These are phyloP conservation scores for Didymella pinodella DNA, from an alignment of 2,329 filamentous ascomycete genomes.

Conservation along the genomic window DNA sequence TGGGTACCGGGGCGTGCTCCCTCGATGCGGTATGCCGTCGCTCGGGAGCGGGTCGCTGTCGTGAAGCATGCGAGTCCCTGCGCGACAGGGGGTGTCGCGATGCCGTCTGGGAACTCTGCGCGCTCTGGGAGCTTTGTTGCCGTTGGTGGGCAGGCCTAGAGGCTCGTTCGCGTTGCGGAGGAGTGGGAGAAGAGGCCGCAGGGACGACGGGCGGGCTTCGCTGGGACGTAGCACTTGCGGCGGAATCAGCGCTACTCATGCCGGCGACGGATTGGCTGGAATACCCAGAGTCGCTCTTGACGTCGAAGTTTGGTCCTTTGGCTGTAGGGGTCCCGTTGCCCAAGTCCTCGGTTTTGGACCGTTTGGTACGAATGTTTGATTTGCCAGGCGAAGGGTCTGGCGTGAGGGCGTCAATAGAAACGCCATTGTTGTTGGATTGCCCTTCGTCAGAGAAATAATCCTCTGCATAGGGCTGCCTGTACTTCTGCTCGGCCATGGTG, in stretches of 20 bases:
- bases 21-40: conserved; percentile 28
- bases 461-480: conserved; percentile 45
- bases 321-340: conserved; percentile 39
- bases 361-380: conserved; percentile 62
- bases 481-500: conserved; percentile 26
- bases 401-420: conserved; percentile 38
- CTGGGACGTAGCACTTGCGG: conserved; percentile 50
- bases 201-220: conserved; percentile 38
- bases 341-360: conserved; percentile 52
- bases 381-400: conserved; percentile 43
- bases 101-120: conserved; percentile 28
- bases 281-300: conserved; percentile 68
- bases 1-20: conserved; percentile 23
- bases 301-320: conserved; percentile 52
- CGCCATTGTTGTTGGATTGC: conserved; percentile 23
- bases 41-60: conserved; percentile 24
- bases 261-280: conserved; percentile 65
- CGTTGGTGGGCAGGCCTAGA: conserved; percentile 25
- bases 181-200: conserved; percentile 20
- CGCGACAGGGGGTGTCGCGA: conserved; percentile 29
- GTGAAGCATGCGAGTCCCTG: conserved; percentile 29
- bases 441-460: conserved; percentile 55
- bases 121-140: conserved; percentile 31
- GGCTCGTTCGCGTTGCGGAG: conserved; percentile 21
- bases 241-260: conserved; percentile 61